Conservation (phyloP, 345 rosid genomes). For the Raphanus raphanistrum region DNA sequence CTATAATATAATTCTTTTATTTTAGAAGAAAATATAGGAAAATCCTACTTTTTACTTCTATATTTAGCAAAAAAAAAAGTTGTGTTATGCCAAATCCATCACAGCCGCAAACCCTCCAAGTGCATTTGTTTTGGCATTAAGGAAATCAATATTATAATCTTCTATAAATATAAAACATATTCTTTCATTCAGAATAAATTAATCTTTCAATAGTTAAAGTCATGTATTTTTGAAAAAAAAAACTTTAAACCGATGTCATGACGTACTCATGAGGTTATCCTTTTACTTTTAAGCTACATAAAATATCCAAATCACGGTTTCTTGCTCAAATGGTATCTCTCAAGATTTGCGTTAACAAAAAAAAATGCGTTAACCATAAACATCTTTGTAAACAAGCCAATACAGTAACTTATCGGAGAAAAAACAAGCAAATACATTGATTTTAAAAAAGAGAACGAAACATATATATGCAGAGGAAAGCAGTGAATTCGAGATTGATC, state of each 20-base stretch:
- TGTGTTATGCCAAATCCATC: conserved; percentile 4
- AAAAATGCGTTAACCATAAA: background rate
- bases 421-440: background rate
- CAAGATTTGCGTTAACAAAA: background rate
- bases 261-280: background rate
- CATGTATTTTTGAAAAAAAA: background rate
- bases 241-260: background rate
- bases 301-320: background rate
- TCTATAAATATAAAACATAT: background rate
- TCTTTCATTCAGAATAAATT: background rate
- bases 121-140: conserved; percentile 8
- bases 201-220: background rate
- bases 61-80: too few relatives aligned
- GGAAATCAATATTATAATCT: background rate
- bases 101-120: conserved; percentile 5
- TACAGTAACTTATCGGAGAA: background rate
- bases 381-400: background rate
- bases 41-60: too few relatives aligned
- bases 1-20: too few relatives aligned
- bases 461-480: conserved; percentile 11
- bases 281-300: background rate
- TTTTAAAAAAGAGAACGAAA: conserved; percentile 2
- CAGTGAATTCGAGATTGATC: background rate
- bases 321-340: background rate
- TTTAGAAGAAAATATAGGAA: too few relatives aligned